Conservation (phyloP, 805 yeast genomes). For the Cyberlindnera subsufficiens region DNA sequence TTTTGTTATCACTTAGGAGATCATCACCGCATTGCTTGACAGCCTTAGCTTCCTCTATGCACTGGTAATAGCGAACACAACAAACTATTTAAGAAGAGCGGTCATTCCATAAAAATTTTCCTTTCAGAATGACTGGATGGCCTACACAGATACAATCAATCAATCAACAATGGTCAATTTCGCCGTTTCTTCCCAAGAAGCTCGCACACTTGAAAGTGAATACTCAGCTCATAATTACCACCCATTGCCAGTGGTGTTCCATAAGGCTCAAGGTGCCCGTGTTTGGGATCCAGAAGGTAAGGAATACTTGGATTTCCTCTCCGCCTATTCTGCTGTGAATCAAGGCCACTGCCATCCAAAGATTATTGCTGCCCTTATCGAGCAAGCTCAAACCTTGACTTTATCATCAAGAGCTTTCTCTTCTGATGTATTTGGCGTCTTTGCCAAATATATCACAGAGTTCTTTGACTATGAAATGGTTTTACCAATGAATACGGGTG, state of each 20-base stretch:
- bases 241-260: slow-evolving; percentile 91
- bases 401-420: slow-evolving; percentile 91
- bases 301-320: slow-evolving; percentile 84
- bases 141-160: not conserved
- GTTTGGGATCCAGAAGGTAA: slow-evolving; percentile 99
- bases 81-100: not conserved
- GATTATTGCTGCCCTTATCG: slow-evolving; percentile 75
- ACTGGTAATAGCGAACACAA: slow-evolving; percentile 20
- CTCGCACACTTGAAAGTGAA: slow-evolving; percentile 62
- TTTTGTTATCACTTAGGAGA: slow-evolving; percentile 22
- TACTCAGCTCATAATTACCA: slow-evolving; percentile 97
- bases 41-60: slow-evolving; percentile 16
- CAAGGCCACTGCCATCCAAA: slow-evolving; percentile 98
- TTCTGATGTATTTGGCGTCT: slow-evolving; percentile 79
- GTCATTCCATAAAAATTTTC: not conserved
- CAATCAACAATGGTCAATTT: slow-evolving; percentile 22
- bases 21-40: slow-evolving; percentile 6
- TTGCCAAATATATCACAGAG: slow-evolving; percentile 83
- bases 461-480: slow-evolving; percentile 89
- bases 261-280: slow-evolving; percentile 81
- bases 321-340: slow-evolving; percentile 95
- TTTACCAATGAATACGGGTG: slow-evolving; percentile 97
- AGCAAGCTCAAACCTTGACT: slow-evolving; percentile 82
- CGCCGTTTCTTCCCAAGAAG: slow-evolving; percentile 55
- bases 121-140: not conserved